Base-by-base conservation (phyloP, 176 grass and related monocot genomes). In the Pharus latifolius region DNA sequence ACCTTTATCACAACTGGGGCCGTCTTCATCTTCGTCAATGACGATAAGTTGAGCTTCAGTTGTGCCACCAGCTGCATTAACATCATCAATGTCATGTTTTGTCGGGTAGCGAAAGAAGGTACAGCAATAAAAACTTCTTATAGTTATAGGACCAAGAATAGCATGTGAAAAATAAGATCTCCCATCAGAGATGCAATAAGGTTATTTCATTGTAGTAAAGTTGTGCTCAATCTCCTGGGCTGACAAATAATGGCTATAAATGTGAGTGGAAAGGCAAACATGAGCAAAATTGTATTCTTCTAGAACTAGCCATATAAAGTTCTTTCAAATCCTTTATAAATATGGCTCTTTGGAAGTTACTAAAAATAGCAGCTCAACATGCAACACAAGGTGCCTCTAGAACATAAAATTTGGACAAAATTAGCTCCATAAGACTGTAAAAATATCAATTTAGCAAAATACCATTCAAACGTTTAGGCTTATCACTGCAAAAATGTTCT, bases 1-100 rank as follows among this genome's bases (percentile, higher is more conserved):
- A 20, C 59, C 24, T 68, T 47, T 52, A 37, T 76, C 26, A 19
- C 9, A 6, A 26, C 2, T 13, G 44, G 25, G 2, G 15, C 24
- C 43, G 41, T 78, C 84, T 24, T 46, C 68, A 3, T 75, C 59
- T 1, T 56, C 76, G 23, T 83, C 65, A 22, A 88, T 57, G 31
- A 28, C 62, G 24, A 85, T 79, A 70, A 76, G 27, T 51, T 67
- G 41, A 22, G 18, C 14, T 9, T 19, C 32, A 0, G 1, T 4
- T 56, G 48, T 14, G 35, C 24, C 56, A 24, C 26, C 10, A 16
- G 35, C 38, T 58, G 71, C 57, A 57, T 43, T 43, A 35, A 2
- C 32, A 44, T n/a, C 38, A 75, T 52, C 19, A 73, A 49, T n/a
- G 14, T 60, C 8, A 49, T 42, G 25, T 50, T 77, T 55, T 51